Conservation (phyloP, 352 stramenopile species). For the Globisporangium spinosum region DNA sequence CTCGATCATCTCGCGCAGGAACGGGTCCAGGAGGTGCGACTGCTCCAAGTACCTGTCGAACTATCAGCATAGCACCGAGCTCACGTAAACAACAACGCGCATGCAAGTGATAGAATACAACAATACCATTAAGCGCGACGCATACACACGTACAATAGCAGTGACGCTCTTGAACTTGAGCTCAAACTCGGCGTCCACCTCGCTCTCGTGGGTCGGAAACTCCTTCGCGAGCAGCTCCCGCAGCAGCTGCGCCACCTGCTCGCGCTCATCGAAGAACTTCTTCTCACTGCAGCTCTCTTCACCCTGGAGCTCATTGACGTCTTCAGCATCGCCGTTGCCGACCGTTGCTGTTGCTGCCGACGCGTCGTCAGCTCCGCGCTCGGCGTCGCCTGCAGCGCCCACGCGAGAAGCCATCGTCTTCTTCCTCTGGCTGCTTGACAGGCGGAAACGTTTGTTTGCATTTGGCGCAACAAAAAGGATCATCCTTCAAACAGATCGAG, state of each 20-base stretch:
- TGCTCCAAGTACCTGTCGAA: conserved; percentile 89
- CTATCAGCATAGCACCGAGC: conserved; percentile 22
- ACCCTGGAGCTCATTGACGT: background rate
- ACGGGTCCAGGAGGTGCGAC: conserved; percentile 87
- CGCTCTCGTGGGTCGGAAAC: conserved; percentile 32
- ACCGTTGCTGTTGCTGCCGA: background rate
- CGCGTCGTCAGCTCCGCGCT: background rate
- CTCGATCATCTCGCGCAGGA: conserved; percentile 75
- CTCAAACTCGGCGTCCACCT: conserved; percentile 44
- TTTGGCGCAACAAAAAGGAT: background rate
- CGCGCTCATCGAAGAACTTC: conserved; percentile 67
- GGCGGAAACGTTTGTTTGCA: background rate
- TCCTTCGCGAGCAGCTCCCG: conserved; percentile 28
- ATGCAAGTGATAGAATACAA: background rate
- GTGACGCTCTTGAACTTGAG: conserved; percentile 36
- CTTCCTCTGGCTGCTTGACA: background rate
- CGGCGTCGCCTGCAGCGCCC: background rate
- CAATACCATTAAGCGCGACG: background rate
- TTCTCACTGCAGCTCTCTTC: conserved; percentile 32
- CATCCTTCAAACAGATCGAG: background rate
- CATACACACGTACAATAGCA: conserved; percentile 39
- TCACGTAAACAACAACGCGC: background rate
- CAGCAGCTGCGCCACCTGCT: conserved; percentile 42
- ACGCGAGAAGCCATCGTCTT: background rate
- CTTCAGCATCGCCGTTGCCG: background rate